A percentile compares a stretch with the other conserved stretches of the same genome.
These are phyloP conservation scores for Penicillium verrucosum DNA, from an alignment of 2,329 filamentous ascomycete species.

Conservation along the genomic window DNA sequence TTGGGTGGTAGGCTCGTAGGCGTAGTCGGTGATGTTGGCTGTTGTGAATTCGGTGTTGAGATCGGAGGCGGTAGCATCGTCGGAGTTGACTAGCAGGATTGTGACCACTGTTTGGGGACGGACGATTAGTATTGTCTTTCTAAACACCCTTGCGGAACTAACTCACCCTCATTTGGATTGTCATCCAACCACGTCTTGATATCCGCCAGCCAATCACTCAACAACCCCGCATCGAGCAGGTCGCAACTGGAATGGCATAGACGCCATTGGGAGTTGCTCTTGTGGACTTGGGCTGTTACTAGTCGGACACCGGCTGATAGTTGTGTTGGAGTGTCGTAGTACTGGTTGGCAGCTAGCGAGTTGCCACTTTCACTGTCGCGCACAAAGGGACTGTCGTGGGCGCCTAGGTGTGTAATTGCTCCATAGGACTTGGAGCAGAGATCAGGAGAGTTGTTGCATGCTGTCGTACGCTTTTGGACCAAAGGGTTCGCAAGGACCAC, in stretches of 20 bases:
- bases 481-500: slow-evolving; percentile 28
- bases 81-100: slow-evolving; percentile 68
- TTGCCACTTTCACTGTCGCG: slow-evolving; percentile 61
- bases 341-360: slow-evolving; percentile 69
- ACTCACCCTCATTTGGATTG: slow-evolving; percentile 61
- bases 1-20: slow-evolving; percentile 54
- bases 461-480: slow-evolving; percentile 37
- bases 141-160: no score
- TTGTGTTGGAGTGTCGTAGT: slow-evolving; percentile 66
- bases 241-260: slow-evolving; percentile 69
- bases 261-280: slow-evolving; percentile 56
- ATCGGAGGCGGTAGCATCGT: slow-evolving; percentile 54
- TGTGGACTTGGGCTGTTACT: slow-evolving; percentile 69
- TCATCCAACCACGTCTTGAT: slow-evolving; percentile 67
- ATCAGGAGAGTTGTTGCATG: slow-evolving; percentile 77
- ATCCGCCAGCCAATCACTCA: slow-evolving; percentile 61
- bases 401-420: slow-evolving; percentile 73
- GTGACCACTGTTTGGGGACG: slow-evolving; percentile 57
- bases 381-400: slow-evolving; percentile 71
- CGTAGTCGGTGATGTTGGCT: slow-evolving; percentile 60
- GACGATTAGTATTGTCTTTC: background rate
- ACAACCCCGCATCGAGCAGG: slow-evolving; percentile 65
- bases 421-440: slow-evolving; percentile 70
- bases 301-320: slow-evolving; percentile 69
- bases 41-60: slow-evolving; percentile 56